These are phyloP conservation scores for Geoglossum cookeanum DNA, from an alignment of 2,329 filamentous ascomycete genomes.

Conservation along the genomic window DNA sequence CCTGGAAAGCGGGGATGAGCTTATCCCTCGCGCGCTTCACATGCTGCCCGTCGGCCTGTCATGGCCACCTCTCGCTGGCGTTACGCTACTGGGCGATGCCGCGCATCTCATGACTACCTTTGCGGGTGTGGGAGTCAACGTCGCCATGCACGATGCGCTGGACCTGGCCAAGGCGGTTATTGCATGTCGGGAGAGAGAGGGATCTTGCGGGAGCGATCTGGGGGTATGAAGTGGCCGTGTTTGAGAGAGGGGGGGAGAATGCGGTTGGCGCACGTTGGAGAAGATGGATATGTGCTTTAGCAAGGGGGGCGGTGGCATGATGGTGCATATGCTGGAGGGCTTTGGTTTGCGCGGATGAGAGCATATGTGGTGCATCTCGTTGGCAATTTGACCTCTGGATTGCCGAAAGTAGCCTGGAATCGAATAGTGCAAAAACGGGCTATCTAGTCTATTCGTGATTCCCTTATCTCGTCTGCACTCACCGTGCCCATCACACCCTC, in stretches of 20 bases:
- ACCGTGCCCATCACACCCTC: too few relatives aligned
- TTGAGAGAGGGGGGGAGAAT: constrained; percentile 11
- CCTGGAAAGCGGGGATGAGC: constrained; percentile 21
- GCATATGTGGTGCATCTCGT: too few relatives aligned
- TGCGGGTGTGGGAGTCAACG: constrained; percentile 40
- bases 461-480: too few relatives aligned
- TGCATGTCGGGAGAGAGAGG: constrained; percentile 5
- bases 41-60: constrained; percentile 30
- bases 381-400: too few relatives aligned
- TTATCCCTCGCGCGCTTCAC: constrained; percentile 27
- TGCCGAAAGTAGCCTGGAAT: too few relatives aligned
- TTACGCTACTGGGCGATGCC: constrained; percentile 39
- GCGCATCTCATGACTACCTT: constrained; percentile 41
- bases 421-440: too few relatives aligned
- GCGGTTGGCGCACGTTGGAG: constrained; percentile 6
- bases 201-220: constrained; percentile 12
- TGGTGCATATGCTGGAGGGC: too few relatives aligned
- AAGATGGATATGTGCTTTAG: too few relatives aligned
- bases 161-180: constrained; percentile 28
- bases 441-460: too few relatives aligned
- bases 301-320: too few relatives aligned
- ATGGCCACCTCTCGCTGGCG: constrained; percentile 29
- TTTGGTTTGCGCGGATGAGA: too few relatives aligned
- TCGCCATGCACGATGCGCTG: constrained; percentile 34
- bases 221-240: constrained; percentile 18